phyloP scores from a whole-genome alignment of 345 rosid genomes.

The Turritis glabra region DNA sequence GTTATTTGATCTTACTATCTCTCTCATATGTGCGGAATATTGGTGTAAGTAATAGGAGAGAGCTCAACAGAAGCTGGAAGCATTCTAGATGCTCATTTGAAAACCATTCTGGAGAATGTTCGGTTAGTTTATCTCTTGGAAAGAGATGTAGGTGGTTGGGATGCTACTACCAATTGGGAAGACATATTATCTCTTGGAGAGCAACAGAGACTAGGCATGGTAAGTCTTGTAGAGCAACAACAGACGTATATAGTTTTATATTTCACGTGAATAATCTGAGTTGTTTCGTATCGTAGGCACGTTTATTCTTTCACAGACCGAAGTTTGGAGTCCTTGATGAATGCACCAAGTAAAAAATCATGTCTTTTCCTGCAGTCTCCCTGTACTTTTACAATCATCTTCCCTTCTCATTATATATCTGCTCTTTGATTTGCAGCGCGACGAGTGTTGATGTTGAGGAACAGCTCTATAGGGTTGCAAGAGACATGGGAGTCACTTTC shows the following conservation, averaged over 20 bases:
- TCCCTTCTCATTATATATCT: not conserved
- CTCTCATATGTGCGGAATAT: conserved; percentile 9
- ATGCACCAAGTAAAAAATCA: conserved; percentile 83
- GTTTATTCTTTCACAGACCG: conserved; percentile 93
- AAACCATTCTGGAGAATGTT: conserved; percentile 76
- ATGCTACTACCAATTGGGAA: conserved; percentile 83
- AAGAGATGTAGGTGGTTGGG: conserved; percentile 87
- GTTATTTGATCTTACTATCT: conserved; percentile 3
- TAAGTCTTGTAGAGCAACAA: conserved; percentile 38
- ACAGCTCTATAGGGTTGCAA: conserved; percentile 85
- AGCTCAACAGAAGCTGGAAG: conserved; percentile 37
- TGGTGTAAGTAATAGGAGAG: conserved; percentile 44
- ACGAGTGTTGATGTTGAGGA: conserved; percentile 97
- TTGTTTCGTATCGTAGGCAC: conserved; percentile 59
- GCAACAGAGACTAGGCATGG: conserved; percentile 99
- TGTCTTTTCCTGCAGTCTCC: not conserved
- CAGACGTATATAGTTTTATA: not conserved
- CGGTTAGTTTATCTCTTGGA: conserved; percentile 83
- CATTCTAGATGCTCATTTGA: conserved; percentile 61
- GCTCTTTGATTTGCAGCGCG: conserved; percentile 56
- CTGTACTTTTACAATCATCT: not conserved
- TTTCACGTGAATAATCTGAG: conserved; percentile 9
- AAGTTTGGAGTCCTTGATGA: conserved; percentile 93
- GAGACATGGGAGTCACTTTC: conserved; percentile 81
- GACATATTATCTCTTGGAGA: conserved; percentile 95